These are phyloP conservation scores for Aspergillus quadrilineatus DNA, from an alignment of 2,329 filamentous ascomycete genomes.

Conservation along the genomic window DNA sequence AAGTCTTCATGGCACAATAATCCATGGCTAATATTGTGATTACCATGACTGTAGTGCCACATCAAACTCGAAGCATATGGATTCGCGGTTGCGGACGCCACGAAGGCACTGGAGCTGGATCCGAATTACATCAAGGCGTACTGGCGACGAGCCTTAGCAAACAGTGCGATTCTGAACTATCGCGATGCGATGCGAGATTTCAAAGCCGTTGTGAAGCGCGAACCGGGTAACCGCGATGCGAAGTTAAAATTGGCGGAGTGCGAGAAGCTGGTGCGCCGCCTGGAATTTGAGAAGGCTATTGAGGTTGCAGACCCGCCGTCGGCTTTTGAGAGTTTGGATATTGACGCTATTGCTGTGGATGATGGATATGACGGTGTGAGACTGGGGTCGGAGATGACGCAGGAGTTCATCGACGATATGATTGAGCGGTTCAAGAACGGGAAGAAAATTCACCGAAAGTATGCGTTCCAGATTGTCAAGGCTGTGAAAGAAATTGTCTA, in stretches of 20 bases:
- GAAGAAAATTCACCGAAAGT: slow-evolving; percentile 94
- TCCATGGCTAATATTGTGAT: slow-evolving; percentile 13
- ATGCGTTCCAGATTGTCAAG: slow-evolving; percentile 93
- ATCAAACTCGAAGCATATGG: slow-evolving; percentile 96
- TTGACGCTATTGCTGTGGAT: slow-evolving; percentile 82
- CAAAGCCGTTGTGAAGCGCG: slow-evolving; percentile 82
- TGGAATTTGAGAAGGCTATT: slow-evolving; percentile 92
- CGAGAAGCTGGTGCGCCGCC: slow-evolving; percentile 87
- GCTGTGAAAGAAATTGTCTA: slow-evolving; percentile 87
- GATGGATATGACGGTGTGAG: slow-evolving; percentile 79
- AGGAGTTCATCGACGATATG: slow-evolving; percentile 98
- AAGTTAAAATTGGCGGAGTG: slow-evolving; percentile 89
- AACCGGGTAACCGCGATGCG: slow-evolving; percentile 84
- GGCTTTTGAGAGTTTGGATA: slow-evolving; percentile 82
- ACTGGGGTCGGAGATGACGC: slow-evolving; percentile 79
- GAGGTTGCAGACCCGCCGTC: slow-evolving; percentile 90
- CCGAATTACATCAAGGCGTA: slow-evolving; percentile 90
- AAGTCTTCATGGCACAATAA: not conserved
- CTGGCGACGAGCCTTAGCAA: slow-evolving; percentile 87
- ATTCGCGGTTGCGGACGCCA: slow-evolving; percentile 86
- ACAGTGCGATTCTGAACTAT: slow-evolving; percentile 85
- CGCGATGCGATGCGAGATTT: slow-evolving; percentile 90
- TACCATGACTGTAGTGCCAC: slow-evolving; percentile 63
- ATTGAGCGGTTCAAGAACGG: slow-evolving; percentile 91
- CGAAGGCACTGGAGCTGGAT: slow-evolving; percentile 86